phyloP scores from a whole-genome alignment of 2,329 filamentous ascomycete species.

The Orbilia javanica region DNA sequence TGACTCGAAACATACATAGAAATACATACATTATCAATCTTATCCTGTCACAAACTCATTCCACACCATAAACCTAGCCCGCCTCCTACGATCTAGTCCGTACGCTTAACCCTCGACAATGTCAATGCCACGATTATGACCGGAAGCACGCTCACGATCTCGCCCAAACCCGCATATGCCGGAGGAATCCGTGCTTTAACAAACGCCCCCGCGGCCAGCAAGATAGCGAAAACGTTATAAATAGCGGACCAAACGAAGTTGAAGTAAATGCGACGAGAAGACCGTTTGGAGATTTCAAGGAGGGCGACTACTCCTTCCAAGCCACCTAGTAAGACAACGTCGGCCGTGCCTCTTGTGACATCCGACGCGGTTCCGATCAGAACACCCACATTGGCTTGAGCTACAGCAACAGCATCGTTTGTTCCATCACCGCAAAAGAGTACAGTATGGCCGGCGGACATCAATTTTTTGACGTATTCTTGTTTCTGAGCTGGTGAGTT shows the following conservation, averaged over 20 bases:
- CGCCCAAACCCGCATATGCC: slow-evolving; percentile 76
- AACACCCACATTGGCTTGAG: slow-evolving; percentile 78
- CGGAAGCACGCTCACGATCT: slow-evolving; percentile 79
- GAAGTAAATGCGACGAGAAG: slow-evolving; percentile 70
- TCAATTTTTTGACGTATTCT: slow-evolving; percentile 68
- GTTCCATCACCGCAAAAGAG: slow-evolving; percentile 83
- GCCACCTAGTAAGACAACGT: slow-evolving; percentile 75
- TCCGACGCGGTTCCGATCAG: slow-evolving; percentile 76
- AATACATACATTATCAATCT: no score
- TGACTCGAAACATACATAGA: no score
- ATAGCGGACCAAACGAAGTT: slow-evolving; percentile 79
- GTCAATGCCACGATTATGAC: slow-evolving; percentile 72
- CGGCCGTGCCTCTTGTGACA: slow-evolving; percentile 75
- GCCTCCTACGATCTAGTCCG: background rate
- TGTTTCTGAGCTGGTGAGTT: slow-evolving; percentile 71
- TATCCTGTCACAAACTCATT: no score
- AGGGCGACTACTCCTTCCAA: slow-evolving; percentile 72
- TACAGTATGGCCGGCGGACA: slow-evolving; percentile 65
- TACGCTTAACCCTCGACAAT: background rate
- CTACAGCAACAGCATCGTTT: slow-evolving; percentile 80
- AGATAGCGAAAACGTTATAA: slow-evolving; percentile 78
- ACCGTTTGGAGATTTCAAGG: slow-evolving; percentile 69
- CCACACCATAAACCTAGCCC: no score
- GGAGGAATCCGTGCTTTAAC: slow-evolving; percentile 72
- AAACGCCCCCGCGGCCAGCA: slow-evolving; percentile 76